Evolutionary conservation across 2,329 filamentous ascomycete genomes (phyloP), one percentile per base, ranked within the genome.

Genomic region (Trematosphaeria pertusa): DNA sequence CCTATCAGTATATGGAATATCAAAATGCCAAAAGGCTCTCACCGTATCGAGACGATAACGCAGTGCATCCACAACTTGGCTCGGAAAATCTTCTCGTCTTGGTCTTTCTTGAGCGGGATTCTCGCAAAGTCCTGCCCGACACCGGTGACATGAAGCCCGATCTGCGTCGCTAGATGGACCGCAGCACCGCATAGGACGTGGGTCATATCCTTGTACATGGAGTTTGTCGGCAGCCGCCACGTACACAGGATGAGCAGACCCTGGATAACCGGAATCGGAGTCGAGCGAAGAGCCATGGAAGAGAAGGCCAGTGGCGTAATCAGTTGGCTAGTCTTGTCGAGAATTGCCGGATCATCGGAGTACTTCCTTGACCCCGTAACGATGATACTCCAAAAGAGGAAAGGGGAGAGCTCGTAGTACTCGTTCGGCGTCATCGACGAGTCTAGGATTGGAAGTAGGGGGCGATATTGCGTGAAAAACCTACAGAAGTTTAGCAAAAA

Each of bases 381-480:
- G 5, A 74, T 58, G 15, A 75, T 71, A 11, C 58, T 59, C 73
- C 73, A 75, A 52, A 74, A 75, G 3, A 75, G 56, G 46, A 72
- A 70, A 14, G 65, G 64, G 2, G 64, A 71, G 11, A 62, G 40
- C 1, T 70, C 63, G 41, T 65, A 67, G 45, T 63, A 70, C 9
- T 69, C 65, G 38, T 70, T 70, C 6, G 69, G 62, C 5, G 50
- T 50, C 36, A 65, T 21, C 14, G 56, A 56, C 11, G 60, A 40
- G 39, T 71, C 67, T 31, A 72, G 50, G 39, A 72, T 67, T 3
- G 69, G 68, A 33, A 71, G 62, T 1, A 68, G 48, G 5, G 62
- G 52, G 31, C 70, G 65, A 40, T 71, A 70, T 40, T 69, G 62
- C 1, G 60, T 59, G 33, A 71, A 70, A 37, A 65, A 72, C 43